These are phyloP conservation scores for Sphaerulina vaccinii DNA, from an alignment of 2,329 filamentous ascomycete genomes.

Conservation along the genomic window DNA sequence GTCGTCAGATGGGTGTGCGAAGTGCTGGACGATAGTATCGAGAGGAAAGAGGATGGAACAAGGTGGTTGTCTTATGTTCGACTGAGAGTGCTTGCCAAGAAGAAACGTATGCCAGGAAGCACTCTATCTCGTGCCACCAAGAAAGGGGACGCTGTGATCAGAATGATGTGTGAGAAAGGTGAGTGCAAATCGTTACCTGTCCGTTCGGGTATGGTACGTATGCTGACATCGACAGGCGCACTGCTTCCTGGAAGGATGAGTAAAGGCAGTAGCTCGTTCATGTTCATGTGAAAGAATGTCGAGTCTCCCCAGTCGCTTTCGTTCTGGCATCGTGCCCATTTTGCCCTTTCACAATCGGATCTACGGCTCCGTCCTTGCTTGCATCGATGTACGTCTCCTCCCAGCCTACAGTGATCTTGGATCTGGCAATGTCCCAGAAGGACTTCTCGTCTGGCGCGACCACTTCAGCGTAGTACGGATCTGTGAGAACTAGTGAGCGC, in stretches of 20 bases:
- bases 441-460: constrained; percentile 20
- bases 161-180: constrained; percentile 4
- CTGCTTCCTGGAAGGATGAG: constrained; percentile 9
- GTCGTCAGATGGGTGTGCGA: constrained; percentile 56
- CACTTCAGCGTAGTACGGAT: constrained; percentile 22
- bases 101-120: constrained; percentile 10
- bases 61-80: constrained; percentile 50
- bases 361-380: not conserved
- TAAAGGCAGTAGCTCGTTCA: constrained; percentile 3
- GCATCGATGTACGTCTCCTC: constrained; percentile 16
- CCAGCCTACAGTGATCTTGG: constrained; percentile 19
- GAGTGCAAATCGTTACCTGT: too few species aligned
- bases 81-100: constrained; percentile 43
- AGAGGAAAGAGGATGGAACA: constrained; percentile 56
- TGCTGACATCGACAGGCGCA: not conserved
- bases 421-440: constrained; percentile 17
- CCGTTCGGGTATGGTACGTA: too few species aligned
- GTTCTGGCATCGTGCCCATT: constrained; percentile 2
- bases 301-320: not conserved
- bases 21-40: constrained; percentile 56
- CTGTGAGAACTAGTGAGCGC: not conserved
- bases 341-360: not conserved
- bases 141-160: constrained; percentile 1
- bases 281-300: not conserved
- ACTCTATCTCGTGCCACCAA: not conserved